Evolutionary conservation across 345 rosid species (phyloP), one percentile per base, ranked within the genome.

Genomic region (Carallia brachiata): DNA sequence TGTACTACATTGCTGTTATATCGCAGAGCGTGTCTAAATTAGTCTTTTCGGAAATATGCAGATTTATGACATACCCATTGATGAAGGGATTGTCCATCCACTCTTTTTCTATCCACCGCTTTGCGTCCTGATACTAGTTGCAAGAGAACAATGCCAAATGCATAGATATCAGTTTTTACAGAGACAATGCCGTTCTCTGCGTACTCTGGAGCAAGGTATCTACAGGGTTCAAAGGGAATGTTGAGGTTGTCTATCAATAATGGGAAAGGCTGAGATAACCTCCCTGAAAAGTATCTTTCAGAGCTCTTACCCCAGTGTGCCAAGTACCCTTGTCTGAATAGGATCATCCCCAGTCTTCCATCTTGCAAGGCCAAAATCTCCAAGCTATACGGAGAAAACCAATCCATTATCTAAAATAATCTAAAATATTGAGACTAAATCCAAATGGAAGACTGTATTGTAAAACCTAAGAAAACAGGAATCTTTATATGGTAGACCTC

Each of bases 301-400:
- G 55, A 67, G 52, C 12, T 53, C 69, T 36, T 79, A 84, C 93
- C 93, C 93, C 23, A 88, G 67, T 44, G 93, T 86, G 62, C 90
- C 90, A n/a, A 88, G 86, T 59, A 88, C 36, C 74, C 81, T 80
- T 61, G 89, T 86, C 30, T 81, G 86, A 62, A 76, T 75, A 36
- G 78, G 68, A 62, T 84, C 84, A 62, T 84, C 84, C 10, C 62
- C 73, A 15, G 81, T 78, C 77, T 83, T 86, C 93, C 90, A 86
- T 79, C 81, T 80, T 6, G 88, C 93, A 52, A 88, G 84, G 60
- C 90, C 93, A 78, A 88, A 86, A 84, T 88, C 93, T 55, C 93
- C 89, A 62, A 88, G 81, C 89, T 83, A 82, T 62, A 48, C 6
- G 36, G 37, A n/a, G 27, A 65, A 63, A 58, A 62, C 34, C 60